A percentile compares a stretch with the other conserved stretches of the same genome.
phyloP scores from a whole-genome alignment of 352 stramenopile species.

The Pythium brachiatum region DNA sequence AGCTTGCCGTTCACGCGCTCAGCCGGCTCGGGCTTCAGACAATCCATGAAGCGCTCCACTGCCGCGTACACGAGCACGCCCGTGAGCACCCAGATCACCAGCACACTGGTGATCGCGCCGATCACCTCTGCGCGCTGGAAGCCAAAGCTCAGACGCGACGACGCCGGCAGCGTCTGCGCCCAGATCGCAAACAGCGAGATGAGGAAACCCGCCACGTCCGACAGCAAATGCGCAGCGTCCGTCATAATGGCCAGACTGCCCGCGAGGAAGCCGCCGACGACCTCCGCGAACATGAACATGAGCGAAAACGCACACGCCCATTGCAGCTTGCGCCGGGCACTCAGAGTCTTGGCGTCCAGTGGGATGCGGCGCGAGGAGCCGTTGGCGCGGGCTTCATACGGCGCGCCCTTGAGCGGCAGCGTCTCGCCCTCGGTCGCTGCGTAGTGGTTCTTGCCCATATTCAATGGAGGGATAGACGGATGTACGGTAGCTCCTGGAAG shows the following conservation, averaged over 20 bases:
- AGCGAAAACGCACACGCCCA: slow-evolving; percentile 79
- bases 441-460: slow-evolving; percentile 41
- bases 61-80: slow-evolving; percentile 93
- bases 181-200: slow-evolving; percentile 86
- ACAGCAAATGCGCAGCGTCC: slow-evolving; percentile 78
- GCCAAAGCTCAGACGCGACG: slow-evolving; percentile 88
- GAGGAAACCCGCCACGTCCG: slow-evolving; percentile 74
- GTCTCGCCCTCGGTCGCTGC: slow-evolving; percentile 47
- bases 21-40: slow-evolving; percentile 63
- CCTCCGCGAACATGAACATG: slow-evolving; percentile 96
- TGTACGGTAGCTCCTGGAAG: background rate
- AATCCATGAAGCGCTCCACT: slow-evolving; percentile 84
- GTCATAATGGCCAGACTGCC: slow-evolving; percentile 96
- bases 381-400: slow-evolving; percentile 11
- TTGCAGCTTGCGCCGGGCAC: slow-evolving; percentile 71
- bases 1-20: slow-evolving; percentile 93
- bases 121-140: slow-evolving; percentile 96
- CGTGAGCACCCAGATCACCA: slow-evolving; percentile 94
- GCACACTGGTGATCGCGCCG: slow-evolving; percentile 92
- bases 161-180: slow-evolving; percentile 54
- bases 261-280: slow-evolving; percentile 92
- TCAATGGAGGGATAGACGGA: background rate
- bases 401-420: slow-evolving; percentile 45
- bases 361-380: slow-evolving; percentile 47
- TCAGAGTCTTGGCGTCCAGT: slow-evolving; percentile 44